These are phyloP conservation scores for Trichoderma parareesei DNA, from an alignment of 495 filamentous ascomycete species.

Conservation along the genomic window DNA sequence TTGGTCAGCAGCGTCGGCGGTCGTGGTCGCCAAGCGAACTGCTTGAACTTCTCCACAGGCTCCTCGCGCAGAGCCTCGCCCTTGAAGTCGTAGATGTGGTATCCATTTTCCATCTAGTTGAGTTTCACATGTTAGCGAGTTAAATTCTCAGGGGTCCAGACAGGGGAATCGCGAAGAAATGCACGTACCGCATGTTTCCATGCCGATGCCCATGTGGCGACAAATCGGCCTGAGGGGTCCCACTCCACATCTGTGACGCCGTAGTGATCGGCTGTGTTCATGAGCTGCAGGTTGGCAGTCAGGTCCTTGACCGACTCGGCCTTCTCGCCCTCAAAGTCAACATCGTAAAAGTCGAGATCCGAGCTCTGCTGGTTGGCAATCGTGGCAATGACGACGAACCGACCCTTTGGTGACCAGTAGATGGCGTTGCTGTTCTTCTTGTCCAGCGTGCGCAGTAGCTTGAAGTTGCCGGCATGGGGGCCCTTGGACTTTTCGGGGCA, in stretches of 20 bases:
- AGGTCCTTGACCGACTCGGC: constrained; percentile 85
- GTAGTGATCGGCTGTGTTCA: constrained; percentile 90
- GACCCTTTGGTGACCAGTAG: constrained; percentile 97
- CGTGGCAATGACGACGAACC: constrained; percentile 88
- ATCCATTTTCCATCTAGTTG: constrained; percentile 92
- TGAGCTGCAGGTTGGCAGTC: constrained; percentile 85
- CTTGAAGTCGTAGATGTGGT: constrained; percentile 94
- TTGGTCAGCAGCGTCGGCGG: constrained; percentile 80
- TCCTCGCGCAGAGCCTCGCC: constrained; percentile 86
- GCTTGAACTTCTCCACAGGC: constrained; percentile 93
- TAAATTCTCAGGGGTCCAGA: neutral
- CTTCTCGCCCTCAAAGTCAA: constrained; percentile 97
- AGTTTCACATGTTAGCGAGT: neutral
- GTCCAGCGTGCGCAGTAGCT: constrained; percentile 83
- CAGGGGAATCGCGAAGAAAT: neutral
- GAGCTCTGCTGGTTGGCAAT: constrained; percentile 86
- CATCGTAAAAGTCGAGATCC: constrained; percentile 94
- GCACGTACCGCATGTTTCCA: constrained; percentile 88
- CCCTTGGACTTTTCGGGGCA: constrained; percentile 88
- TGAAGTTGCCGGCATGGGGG: constrained; percentile 77
- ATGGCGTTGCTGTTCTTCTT: constrained; percentile 99
- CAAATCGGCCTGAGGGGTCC: constrained; percentile 92
- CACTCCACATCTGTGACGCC: constrained; percentile 96
- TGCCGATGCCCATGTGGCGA: constrained; percentile 80
- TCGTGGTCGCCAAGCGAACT: constrained; percentile 88